These are phyloP conservation scores for Phialemoniopsis sp. DNA, from an alignment of 2,329 filamentous ascomycete species.

Conservation along the genomic window DNA sequence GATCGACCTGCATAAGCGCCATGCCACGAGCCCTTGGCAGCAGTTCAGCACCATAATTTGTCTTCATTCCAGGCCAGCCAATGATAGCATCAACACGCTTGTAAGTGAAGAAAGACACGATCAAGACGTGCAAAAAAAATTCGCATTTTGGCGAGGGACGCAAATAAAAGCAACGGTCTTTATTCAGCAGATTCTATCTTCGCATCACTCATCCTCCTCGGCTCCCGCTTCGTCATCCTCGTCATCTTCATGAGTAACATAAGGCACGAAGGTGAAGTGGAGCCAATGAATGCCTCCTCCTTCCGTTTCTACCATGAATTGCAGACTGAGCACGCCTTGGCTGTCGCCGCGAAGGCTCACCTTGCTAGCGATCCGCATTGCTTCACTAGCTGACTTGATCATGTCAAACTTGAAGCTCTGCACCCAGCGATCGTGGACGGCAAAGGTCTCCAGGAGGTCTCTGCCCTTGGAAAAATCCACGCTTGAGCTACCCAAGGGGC, in stretches of 20 bases:
- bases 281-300: slow-evolving; percentile 67
- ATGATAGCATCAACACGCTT: too few relatives aligned
- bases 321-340: slow-evolving; percentile 87
- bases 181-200: too few relatives aligned
- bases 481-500: slow-evolving; percentile 56
- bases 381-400: slow-evolving; percentile 78
- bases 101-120: too few relatives aligned
- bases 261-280: slow-evolving; percentile 79
- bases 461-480: slow-evolving; percentile 64
- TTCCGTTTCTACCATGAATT: slow-evolving; percentile 93
- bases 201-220: slow-evolving; percentile 17
- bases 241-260: slow-evolving; percentile 55
- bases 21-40: too few relatives aligned
- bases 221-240: slow-evolving; percentile 30
- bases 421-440: slow-evolving; percentile 53
- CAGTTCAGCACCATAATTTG: slow-evolving; percentile 2
- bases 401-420: slow-evolving; percentile 86
- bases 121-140: too few relatives aligned
- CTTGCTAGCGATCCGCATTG: slow-evolving; percentile 91
- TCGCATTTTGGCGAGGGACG: too few relatives aligned
- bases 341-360: slow-evolving; percentile 85
- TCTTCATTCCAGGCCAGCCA: too few relatives aligned
- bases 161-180: too few relatives aligned
- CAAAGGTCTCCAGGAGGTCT: slow-evolving; percentile 71
- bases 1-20: too few relatives aligned